Evolutionary conservation across 768 basidiomycete genomes (phyloP).

Genomic region (Lentinula raphanica): DNA sequence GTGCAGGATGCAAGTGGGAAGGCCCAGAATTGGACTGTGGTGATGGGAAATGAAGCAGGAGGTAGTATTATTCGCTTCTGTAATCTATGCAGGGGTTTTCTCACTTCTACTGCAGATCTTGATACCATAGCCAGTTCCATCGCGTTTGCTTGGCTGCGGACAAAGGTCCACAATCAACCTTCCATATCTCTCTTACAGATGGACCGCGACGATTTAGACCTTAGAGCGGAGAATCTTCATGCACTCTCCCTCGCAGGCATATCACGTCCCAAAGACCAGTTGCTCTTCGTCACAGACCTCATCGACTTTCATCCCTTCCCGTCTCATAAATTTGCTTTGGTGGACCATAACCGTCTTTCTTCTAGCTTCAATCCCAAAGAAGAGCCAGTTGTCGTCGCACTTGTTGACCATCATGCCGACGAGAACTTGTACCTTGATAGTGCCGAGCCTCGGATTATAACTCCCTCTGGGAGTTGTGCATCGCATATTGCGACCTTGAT

Average conservation of each 20-base stretch:
- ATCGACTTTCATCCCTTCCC: slow-evolving; percentile 40
- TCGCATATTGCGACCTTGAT: slow-evolving; percentile 44
- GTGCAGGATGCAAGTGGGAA: neutral
- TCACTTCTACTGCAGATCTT: slow-evolving; percentile 52
- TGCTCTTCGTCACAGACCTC: slow-evolving; percentile 72
- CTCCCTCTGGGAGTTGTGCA: slow-evolving; percentile 74
- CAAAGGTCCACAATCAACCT: slow-evolving; percentile 46
- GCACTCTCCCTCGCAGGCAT: slow-evolving; percentile 63
- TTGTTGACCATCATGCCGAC: slow-evolving; percentile 92
- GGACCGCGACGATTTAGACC: slow-evolving; percentile 56
- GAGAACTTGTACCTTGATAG: slow-evolving; percentile 60
- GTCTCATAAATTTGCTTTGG: slow-evolving; percentile 65
- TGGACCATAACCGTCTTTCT: slow-evolving; percentile 83
- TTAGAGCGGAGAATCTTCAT: slow-evolving; percentile 85
- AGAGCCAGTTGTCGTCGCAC: slow-evolving; percentile 52
- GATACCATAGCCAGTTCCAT: slow-evolving; percentile 86
- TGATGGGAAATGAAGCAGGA: slow-evolving; percentile 96
- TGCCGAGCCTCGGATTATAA: slow-evolving; percentile 63
- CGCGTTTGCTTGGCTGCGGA: slow-evolving; percentile 73
- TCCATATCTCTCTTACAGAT: slow-evolving; percentile 74
- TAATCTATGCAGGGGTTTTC: neutral
- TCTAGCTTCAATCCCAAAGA: slow-evolving; percentile 35
- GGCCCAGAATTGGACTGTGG: slow-evolving; percentile 68
- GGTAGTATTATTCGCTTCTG: slow-evolving; percentile 48
- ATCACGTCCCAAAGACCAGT: slow-evolving; percentile 39